Evolutionary conservation across 2,329 filamentous ascomycete genomes (phyloP), one percentile per base, ranked within the genome.

Genomic region (Colletotrichum sp.): DNA sequence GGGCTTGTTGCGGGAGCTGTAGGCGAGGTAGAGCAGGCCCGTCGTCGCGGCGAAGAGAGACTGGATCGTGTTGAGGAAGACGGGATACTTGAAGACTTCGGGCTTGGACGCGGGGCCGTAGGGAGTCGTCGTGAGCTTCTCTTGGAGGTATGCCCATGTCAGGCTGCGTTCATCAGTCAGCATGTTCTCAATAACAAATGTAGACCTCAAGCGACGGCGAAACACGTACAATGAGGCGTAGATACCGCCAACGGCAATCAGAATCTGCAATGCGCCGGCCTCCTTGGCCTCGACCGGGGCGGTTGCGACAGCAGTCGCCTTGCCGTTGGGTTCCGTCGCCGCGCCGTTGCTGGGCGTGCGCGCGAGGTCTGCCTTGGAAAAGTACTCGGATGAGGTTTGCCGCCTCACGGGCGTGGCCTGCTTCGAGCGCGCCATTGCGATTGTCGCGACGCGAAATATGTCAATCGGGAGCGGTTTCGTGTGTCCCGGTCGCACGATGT

Each of bases 11-110:
- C 87, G 89, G 13, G 93, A 94, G 77, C 93, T 93, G 74, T 91
- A 86, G 77, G 90, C 88, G 74, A 98, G 93, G 88, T 99, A 99
- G 69, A 95, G 79, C 80, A 93, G 93, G 72, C 97, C 97, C 9
- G 95, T 95, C 9, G 93, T 87, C 48, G 95, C 95, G 18, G 96
- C 96, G 84, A 98, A 96, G 80, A 93, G 87, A 44, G 96, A 98
- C 86, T 99, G 97, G 77, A 99, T 93, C 8, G 97, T 99, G 86
- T 99, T 98, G 81, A 99, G 93, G 84, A 99, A 96, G 81, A 99
- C 93, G 72, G 97, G 95, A 85, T 96, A 98, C 79, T 94, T 95
- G 91, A 98, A 99, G 80, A 95, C 92, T 84, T 98, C 93, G 59
- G 91, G 92, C 34, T 89, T 85, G 70, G 89, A 85, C 6, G 88